Conservation (phyloP, 1,139 yeast species). For the Candida sp. region DNA sequence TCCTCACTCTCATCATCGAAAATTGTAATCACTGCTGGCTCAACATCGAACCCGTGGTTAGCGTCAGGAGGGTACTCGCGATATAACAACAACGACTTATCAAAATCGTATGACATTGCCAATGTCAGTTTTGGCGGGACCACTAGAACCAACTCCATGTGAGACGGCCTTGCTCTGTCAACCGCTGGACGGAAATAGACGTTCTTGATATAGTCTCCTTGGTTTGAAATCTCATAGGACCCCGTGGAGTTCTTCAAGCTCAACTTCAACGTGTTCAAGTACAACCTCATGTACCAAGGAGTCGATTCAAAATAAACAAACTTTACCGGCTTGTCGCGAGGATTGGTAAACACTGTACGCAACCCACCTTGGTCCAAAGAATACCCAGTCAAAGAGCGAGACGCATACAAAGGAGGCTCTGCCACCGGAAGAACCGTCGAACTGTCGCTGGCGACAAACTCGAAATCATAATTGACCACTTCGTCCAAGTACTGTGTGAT, state of each 20-base stretch:
- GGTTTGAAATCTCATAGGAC: conserved; percentile 20
- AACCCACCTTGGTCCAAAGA: conserved; percentile 93
- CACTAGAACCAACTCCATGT: conserved; percentile 67
- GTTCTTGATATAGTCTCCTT: conserved; percentile 39
- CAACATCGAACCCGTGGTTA: conserved; percentile 95
- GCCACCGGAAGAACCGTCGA: conserved; percentile 26
- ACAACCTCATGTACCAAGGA: conserved; percentile 94
- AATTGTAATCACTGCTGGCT: conserved; percentile 82
- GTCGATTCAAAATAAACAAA: conserved; percentile 78
- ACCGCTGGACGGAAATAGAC: conserved; percentile 75
- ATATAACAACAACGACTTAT: conserved; percentile 80
- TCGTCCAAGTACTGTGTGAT: conserved; percentile 33
- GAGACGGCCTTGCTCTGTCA: conserved; percentile 84
- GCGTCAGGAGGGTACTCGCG: conserved; percentile 99
- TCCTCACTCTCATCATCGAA: conserved; percentile 26
- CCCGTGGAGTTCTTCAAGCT: conserved; percentile 21
- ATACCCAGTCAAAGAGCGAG: conserved; percentile 89
- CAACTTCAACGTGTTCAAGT: conserved; percentile 65
- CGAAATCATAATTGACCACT: conserved; percentile 38
- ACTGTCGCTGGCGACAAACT: conserved; percentile 24
- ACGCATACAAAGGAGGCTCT: conserved; percentile 71
- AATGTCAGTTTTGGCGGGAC: conserved; percentile 71
- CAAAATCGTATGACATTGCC: conserved; percentile 78
- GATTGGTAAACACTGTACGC: conserved; percentile 77
- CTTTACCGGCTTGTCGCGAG: conserved; percentile 48